Evolutionary conservation across 768 basidiomycete species (phyloP).

Genomic region (Psilocybe subaeruginosa): DNA sequence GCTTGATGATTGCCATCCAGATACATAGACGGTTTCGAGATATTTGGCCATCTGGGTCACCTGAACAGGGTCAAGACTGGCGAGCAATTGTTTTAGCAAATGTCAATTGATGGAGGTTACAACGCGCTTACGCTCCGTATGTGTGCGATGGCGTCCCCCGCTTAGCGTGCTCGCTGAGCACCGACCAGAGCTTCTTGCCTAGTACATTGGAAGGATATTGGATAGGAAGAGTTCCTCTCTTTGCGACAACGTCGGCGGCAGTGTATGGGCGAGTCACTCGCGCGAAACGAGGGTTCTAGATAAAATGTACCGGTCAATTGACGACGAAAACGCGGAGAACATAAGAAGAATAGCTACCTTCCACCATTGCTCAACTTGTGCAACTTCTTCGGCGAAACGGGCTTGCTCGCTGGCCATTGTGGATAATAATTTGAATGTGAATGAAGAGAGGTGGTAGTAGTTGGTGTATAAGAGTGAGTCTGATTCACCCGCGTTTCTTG

Average conservation of each 20-base stretch:
- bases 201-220: constrained; percentile 84
- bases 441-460: constrained; percentile 20
- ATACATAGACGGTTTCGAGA: constrained; percentile 98
- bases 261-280: constrained; percentile 91
- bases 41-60: constrained; percentile 99
- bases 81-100: constrained; percentile 2
- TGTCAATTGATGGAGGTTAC: background rate
- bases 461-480: constrained; percentile 28
- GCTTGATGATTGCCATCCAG: constrained; percentile 93
- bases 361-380: constrained; percentile 89
- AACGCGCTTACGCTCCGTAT: constrained; percentile 91
- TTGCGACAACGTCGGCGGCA: constrained; percentile 90
- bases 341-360: constrained; percentile 53
- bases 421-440: constrained; percentile 17
- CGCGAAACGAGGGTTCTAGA: constrained; percentile 83
- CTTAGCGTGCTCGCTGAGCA: constrained; percentile 78
- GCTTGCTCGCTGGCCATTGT: constrained; percentile 69
- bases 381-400: constrained; percentile 80
- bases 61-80: constrained; percentile 96
- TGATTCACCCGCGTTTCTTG: constrained; percentile 21
- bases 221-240: constrained; percentile 86
- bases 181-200: constrained; percentile 84
- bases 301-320: constrained; percentile 10
- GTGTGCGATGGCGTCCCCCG: constrained; percentile 88
- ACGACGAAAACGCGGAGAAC: background rate